Evolutionary conservation across 768 basidiomycete species (phyloP), one percentile per base, ranked within the genome.

Genomic region (Russula sp.): DNA sequence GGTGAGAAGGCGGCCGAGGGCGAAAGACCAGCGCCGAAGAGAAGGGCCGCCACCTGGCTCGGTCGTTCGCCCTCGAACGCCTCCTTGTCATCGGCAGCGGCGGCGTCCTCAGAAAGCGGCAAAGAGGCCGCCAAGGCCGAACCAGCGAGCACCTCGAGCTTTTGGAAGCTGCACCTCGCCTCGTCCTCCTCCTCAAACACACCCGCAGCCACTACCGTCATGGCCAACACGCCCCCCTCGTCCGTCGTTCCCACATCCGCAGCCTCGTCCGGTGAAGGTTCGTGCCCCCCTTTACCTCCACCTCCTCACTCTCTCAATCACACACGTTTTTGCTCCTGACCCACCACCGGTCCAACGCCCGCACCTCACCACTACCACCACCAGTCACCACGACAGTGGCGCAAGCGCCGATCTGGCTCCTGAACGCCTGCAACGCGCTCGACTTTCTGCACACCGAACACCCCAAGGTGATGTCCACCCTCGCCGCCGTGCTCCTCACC

Each of bases 401-500:
- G 16, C 82, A 87, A 62, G 89, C 84, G 11, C 89, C 89, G 0
- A 75, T 83, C 0, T 91, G 89, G 89, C 79, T 91, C 18, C 71
- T 91, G 60, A 90, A 89, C 68, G 89, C 89, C 1, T 85, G 85
- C 68, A 83, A 79, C 53, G 89, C 89, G 10, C 79, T 91, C 63
- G 87, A 89, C 58, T 87, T 80, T 74, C 82, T 91, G 57, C 83
- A 83, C 10, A 80, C 78, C 63, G 89, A 91, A 68, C 88, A 91
- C 68, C 89, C 89, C 10, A 86, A 86, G 71, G 82, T 78, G 6
- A 84, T 89, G 86, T 85, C 82, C 64, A 81, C 88, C 39, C 72
- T 90, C 57, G 87, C 87, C 66, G 89, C 89, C 7, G 83, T 91
- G 57, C 81, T 91, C 63, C 88, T 91, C 70, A 89, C 88, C 2